Base-by-base conservation (phyloP, 805 yeast species). In the Teunomyces panamensis region DNA sequence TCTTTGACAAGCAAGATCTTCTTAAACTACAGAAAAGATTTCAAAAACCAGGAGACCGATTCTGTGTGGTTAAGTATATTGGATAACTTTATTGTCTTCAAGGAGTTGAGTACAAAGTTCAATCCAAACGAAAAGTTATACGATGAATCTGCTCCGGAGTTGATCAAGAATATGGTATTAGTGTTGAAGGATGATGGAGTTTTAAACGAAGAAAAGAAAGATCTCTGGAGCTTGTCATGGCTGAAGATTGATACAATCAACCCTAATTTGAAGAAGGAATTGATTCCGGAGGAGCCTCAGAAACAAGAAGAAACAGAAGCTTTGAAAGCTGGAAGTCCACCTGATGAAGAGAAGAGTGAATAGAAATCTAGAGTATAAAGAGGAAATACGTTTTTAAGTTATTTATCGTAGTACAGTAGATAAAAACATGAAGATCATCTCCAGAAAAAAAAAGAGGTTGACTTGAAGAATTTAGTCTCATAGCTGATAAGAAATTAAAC, bases 1-100 rank as follows among this genome's bases (percentile, higher is more conserved):
- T 73, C 80, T 9, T 65, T 88, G 42, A 73, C 86, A 9, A 83
- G 95, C 48, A 87, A 86, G 58, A 70, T 60, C 30, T 78, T 68
- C 46, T 63, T 73, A 42, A 63, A 67, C 39, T 60, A 67, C 52
- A 64, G 63, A 14, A 61, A 63, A 33, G 54, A 65, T 7, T 54
- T 70, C 28, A 43, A 50, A 9, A 46, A 35, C 3, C 59, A 57
- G 4, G 68, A 64, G 26, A 45, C 56, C 16, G 57, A 60, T 9
- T 50, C 47, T 7, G 57, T 65, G 10, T 73, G 78, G 78, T 49
- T 68, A 28, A 65, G 60, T 1, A 59, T 71, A 9, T 54, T 73
- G 24, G 67, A 67, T n/a, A 56, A 63, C 39, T 63, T 70, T 48
- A 55, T 53, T n/a, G 52, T 53, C 0, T 62, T 71, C 42, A 56